Evolutionary conservation across 2,329 filamentous ascomycete genomes (phyloP).

Genomic region (Catunica adiposa): DNA sequence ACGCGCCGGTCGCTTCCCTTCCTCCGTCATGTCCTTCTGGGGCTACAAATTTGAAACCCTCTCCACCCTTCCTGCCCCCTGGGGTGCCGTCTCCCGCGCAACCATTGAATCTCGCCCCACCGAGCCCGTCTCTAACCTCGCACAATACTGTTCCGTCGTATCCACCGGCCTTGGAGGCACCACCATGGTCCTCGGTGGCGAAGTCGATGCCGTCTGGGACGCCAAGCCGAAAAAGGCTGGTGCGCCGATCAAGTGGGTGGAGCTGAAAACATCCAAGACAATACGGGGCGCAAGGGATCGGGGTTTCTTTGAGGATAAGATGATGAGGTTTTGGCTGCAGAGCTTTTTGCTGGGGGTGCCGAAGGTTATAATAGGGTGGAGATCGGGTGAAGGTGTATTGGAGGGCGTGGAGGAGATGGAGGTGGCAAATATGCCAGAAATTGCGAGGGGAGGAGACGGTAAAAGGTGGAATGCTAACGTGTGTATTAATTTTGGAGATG

Average conservation of each 20-base stretch:
- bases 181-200: conserved; percentile 67
- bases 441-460: conserved; percentile 49
- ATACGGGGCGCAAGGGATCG: conserved; percentile 51
- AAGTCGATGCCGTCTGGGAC: conserved; percentile 90
- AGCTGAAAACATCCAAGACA: conserved; percentile 78
- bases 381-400: conserved; percentile 53
- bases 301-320: conserved; percentile 68
- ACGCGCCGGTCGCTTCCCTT: conserved; percentile 31
- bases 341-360: conserved; percentile 87
- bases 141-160: conserved; percentile 91
- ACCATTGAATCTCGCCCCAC: conserved; percentile 62
- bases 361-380: conserved; percentile 80
- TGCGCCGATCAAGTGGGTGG: conserved; percentile 74
- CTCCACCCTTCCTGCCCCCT: conserved; percentile 56
- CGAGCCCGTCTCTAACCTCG: conserved; percentile 66
- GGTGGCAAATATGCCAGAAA: conserved; percentile 61
- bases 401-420: conserved; percentile 59
- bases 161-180: conserved; percentile 68
- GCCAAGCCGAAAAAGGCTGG: conserved; percentile 50
- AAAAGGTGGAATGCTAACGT: conserved; percentile 77
- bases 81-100: conserved; percentile 54
- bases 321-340: conserved; percentile 94
- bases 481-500: conserved; percentile 77
- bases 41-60: conserved; percentile 96
- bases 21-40: conserved; percentile 85